phyloP scores from a whole-genome alignment of 176 grass and related monocot species.

The Rhynchospora pubera region DNA sequence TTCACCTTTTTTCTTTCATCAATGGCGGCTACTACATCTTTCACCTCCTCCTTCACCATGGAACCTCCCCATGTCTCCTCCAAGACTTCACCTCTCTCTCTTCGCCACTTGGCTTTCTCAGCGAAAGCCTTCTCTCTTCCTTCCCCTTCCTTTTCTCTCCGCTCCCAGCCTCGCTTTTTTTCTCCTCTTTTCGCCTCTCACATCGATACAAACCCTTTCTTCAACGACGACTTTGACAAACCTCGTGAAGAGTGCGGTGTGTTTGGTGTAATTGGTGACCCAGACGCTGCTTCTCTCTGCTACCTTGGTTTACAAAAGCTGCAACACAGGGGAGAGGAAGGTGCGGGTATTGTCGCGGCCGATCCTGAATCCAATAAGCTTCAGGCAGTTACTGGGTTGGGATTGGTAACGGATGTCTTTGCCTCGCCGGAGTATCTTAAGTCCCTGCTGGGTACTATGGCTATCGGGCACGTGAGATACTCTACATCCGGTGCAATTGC shows the following conservation, averaged over 20 bases:
- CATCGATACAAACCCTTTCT: conserved; percentile 24
- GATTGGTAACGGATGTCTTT: conserved; percentile 79
- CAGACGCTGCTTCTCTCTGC: conserved; percentile 58
- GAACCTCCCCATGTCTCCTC: not conserved
- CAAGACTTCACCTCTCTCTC: not conserved
- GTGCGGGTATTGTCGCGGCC: conserved; percentile 60
- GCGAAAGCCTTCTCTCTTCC: not conserved
- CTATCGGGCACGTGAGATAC: conserved; percentile 80
- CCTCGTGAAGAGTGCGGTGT: conserved; percentile 95
- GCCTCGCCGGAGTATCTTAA: conserved; percentile 35
- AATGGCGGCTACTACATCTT: conserved; percentile 20
- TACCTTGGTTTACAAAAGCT: conserved; percentile 77
- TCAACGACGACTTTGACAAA: conserved; percentile 40
- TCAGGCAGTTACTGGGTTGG: conserved; percentile 52
- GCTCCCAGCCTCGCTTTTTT: not conserved
- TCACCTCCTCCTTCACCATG: not conserved
- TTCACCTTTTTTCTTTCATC: conserved; percentile 7
- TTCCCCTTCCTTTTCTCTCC: not conserved
- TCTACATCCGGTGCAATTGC: conserved; percentile 58
- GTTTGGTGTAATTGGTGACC: conserved; percentile 76
- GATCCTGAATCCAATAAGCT: conserved; percentile 29
- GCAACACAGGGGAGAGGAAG: conserved; percentile 91
- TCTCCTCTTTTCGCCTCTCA: not conserved
- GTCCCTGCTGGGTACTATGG: conserved; percentile 43
- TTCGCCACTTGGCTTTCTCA: not conserved